Conservation (phyloP, 495 filamentous ascomycete genomes). For the Lineolata rhizophorae region DNA sequence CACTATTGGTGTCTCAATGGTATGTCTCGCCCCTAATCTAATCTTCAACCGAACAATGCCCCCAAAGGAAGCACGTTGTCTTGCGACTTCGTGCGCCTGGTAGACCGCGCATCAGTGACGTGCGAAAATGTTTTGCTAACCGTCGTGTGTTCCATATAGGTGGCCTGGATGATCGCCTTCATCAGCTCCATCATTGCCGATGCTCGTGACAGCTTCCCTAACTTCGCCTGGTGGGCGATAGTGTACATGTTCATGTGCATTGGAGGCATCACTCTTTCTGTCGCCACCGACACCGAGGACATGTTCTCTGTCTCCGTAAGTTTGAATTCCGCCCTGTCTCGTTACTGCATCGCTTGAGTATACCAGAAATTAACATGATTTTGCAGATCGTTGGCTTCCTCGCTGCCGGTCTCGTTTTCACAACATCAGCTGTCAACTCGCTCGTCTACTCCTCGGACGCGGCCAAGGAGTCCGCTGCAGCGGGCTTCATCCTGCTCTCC, state of each 20-base stretch:
- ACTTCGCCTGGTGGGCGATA: slow-evolving; percentile 76
- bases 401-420: slow-evolving; percentile 57
- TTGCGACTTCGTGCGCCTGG: not conserved
- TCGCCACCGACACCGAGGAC: slow-evolving; percentile 59
- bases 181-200: slow-evolving; percentile 57
- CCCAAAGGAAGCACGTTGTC: slow-evolving; percentile 2
- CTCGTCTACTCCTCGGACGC: slow-evolving; percentile 48
- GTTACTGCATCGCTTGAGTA: too few species aligned
- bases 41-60: not conserved
- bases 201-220: slow-evolving; percentile 36
- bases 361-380: not conserved
- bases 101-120: not conserved
- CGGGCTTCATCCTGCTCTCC: slow-evolving; percentile 85
- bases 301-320: slow-evolving; percentile 78
- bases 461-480: slow-evolving; percentile 66
- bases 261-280: slow-evolving; percentile 51
- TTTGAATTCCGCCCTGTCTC: slow-evolving; percentile 3
- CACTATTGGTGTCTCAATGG: slow-evolving; percentile 76
- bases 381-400: slow-evolving; percentile 62
- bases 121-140: not conserved
- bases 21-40: slow-evolving; percentile 17
- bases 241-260: slow-evolving; percentile 72
- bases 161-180: slow-evolving; percentile 88
- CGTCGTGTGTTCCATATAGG: slow-evolving; percentile 25
- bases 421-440: slow-evolving; percentile 61